Conservation (phyloP, 169 alveolate genomes). For the Eimeria brunetti region DNA sequence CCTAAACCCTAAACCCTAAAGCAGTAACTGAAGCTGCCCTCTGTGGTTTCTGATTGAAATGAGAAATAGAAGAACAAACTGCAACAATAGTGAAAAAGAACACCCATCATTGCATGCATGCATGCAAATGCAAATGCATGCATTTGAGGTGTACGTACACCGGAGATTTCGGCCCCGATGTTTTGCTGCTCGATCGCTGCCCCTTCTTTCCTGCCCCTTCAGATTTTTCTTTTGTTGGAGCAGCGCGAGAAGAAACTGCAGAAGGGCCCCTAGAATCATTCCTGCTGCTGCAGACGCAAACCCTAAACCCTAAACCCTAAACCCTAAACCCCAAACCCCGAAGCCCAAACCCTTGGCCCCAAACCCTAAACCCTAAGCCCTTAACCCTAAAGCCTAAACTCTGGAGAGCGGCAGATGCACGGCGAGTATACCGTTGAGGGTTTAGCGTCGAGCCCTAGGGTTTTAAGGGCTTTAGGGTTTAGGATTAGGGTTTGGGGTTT, state of each 20-base stretch:
- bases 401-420: background rate
- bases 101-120: background rate
- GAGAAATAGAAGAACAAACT: background rate
- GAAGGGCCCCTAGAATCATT: background rate
- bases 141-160: slow-evolving; percentile 47
- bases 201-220: background rate
- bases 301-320: slow-evolving; percentile 19
- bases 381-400: background rate
- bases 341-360: background rate
- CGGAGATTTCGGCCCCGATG: background rate
- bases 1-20: background rate
- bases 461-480: too few relatives aligned
- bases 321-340: slow-evolving; percentile 8
- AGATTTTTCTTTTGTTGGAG: background rate
- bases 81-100: background rate
- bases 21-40: too few relatives aligned
- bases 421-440: background rate
- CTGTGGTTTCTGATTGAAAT: too few relatives aligned
- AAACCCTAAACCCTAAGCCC: background rate
- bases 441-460: too few relatives aligned
- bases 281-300: slow-evolving; percentile 29
- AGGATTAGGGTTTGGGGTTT: too few relatives aligned
- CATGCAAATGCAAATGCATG: background rate
- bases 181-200: background rate
- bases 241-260: background rate